Evolutionary conservation across 768 basidiomycete species (phyloP).

Genomic region (Collybia mongolica): DNA sequence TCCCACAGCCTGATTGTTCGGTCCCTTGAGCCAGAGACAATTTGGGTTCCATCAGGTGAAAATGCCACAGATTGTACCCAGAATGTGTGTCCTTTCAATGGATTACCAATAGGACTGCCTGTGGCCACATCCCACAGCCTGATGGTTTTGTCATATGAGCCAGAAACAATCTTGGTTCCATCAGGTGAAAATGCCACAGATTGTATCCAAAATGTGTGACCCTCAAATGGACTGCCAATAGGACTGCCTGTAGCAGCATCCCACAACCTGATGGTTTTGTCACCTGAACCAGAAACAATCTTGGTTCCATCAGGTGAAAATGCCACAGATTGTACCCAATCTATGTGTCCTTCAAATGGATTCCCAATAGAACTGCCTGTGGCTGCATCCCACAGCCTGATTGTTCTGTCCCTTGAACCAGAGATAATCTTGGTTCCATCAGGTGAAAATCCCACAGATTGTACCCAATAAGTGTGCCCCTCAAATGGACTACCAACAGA

Average conservation of each 20-base stretch:
- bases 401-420: too few species aligned
- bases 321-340: conserved; percentile 2
- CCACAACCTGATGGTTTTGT: conserved; percentile 10
- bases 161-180: conserved; percentile 5
- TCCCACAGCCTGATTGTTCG: too few species aligned
- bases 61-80: too few species aligned
- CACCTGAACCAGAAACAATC: conserved; percentile 7
- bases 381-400: too few species aligned
- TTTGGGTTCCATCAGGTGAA: too few species aligned
- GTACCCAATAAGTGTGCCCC: conserved; percentile 3
- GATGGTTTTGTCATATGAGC: conserved; percentile 8
- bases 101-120: not conserved
- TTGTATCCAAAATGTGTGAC: conserved; percentile 5
- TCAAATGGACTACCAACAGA: too few species aligned
- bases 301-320: conserved; percentile 6
- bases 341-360: conserved; percentile 3
- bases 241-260: not conserved
- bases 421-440: too few species aligned
- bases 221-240: not conserved
- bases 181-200: conserved; percentile 6
- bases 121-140: conserved; percentile 5
- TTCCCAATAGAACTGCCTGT: too few species aligned
- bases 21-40: too few species aligned
- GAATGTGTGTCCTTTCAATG: too few species aligned
- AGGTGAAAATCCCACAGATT: too few species aligned